Evolutionary conservation across 1,139 yeast genomes (phyloP).

Genomic region (Kodamaea fungicola): DNA sequence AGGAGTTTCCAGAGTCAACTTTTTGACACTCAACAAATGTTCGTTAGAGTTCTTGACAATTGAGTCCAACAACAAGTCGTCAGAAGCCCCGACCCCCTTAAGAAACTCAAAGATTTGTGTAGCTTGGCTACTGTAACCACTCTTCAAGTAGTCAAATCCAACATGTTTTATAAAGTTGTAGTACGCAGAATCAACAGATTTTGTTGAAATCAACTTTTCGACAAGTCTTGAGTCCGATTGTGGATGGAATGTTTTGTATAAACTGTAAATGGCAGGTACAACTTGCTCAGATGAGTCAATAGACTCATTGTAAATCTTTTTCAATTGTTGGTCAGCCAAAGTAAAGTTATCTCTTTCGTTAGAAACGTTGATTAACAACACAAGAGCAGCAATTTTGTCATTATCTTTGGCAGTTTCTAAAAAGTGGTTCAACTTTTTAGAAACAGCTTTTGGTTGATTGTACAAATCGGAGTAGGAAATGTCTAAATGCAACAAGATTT

Average conservation of each 20-base stretch:
- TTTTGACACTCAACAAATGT: conserved; percentile 30
- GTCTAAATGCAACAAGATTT: conserved; percentile 25
- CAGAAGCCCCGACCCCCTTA: conserved; percentile 9
- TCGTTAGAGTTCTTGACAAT: conserved; percentile 21
- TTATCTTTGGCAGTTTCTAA: conserved; percentile 10
- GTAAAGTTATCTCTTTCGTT: conserved; percentile 6
- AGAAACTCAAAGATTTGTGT: conserved; percentile 26
- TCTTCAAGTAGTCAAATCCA: conserved; percentile 43
- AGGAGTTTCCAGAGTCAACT: conserved; percentile 24
- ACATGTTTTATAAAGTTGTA: conserved; percentile 44
- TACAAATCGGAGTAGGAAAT: conserved; percentile 28
- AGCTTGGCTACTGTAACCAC: conserved; percentile 28
- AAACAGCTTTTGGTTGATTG: conserved; percentile 6
- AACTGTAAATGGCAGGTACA: conserved; percentile 15
- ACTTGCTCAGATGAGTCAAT: background rate
- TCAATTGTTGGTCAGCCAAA: conserved; percentile 7
- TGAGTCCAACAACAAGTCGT: conserved; percentile 34
- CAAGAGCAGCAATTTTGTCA: conserved; percentile 8
- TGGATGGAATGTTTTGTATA: conserved; percentile 20
- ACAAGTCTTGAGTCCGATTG: conserved; percentile 1
- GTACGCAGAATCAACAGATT: conserved; percentile 18
- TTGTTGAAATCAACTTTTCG: conserved; percentile 5
- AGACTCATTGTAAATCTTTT: conserved; percentile 2
- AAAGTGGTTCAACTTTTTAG: conserved; percentile 22
- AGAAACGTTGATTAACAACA: conserved; percentile 6